Evolutionary conservation across 257 asterid genomes (phyloP).

Genomic region (Gentiana dahurica): DNA sequence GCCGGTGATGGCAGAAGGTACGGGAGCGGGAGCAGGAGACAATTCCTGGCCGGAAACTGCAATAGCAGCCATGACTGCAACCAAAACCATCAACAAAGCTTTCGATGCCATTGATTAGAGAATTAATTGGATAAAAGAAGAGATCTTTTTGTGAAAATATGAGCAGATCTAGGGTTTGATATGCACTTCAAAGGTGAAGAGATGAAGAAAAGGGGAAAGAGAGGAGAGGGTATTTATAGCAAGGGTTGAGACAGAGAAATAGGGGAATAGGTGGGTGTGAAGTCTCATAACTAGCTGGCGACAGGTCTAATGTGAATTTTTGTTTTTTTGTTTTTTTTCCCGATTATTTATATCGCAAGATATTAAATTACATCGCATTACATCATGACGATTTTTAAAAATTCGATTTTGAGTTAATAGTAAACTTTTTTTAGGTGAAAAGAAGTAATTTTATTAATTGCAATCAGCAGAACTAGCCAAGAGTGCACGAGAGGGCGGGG

Average conservation of each 20-base stretch:
- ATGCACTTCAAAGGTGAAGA: background rate
- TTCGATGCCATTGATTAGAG: background rate
- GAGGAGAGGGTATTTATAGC: background rate
- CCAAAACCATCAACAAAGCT: constrained; percentile 7
- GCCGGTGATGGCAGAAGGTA: constrained; percentile 29
- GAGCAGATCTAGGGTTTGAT: background rate
- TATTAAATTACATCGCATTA: too few relatives aligned
- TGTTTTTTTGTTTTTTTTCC: too few relatives aligned
- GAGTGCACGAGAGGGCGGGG: too few relatives aligned
- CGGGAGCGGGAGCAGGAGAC: constrained; percentile 23
- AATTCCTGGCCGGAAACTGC: constrained; percentile 35
- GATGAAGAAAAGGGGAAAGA: background rate
- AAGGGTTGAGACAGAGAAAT: background rate
- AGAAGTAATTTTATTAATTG: too few relatives aligned
- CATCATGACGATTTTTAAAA: too few relatives aligned
- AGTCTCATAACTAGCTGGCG: too few relatives aligned
- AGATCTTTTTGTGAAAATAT: background rate
- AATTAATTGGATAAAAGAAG: background rate
- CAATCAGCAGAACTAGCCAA: too few relatives aligned
- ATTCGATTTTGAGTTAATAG: too few relatives aligned
- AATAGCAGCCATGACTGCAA: constrained; percentile 11
- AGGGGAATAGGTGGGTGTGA: too few relatives aligned
- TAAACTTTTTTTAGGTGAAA: too few relatives aligned
- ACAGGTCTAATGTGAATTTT: too few relatives aligned
- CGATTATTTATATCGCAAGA: too few relatives aligned